Conservation (phyloP, 352 stramenopile genomes). For the Phytophthora foliorum region DNA sequence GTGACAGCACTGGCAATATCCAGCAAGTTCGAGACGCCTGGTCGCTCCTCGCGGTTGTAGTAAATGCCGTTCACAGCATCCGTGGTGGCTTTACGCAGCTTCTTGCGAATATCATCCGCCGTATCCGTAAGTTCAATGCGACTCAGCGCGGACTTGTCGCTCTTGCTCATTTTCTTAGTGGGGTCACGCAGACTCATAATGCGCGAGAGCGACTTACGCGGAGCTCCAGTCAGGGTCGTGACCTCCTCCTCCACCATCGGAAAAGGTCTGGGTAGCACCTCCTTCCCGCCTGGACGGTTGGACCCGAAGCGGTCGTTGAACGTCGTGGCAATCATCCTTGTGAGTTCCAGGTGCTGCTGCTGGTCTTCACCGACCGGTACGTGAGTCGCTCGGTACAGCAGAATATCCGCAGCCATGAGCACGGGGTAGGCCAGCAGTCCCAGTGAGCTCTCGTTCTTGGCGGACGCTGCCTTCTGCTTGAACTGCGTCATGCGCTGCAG, state of each 20-base stretch:
- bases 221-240: slow-evolving; percentile 26
- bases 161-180: slow-evolving; percentile 99
- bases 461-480: slow-evolving; percentile 96
- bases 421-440: slow-evolving; percentile 99
- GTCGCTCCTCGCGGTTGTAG: slow-evolving; percentile 93
- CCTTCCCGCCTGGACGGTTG: slow-evolving; percentile 18
- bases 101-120: slow-evolving; percentile 82
- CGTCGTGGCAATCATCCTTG: slow-evolving; percentile 95
- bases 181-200: slow-evolving; percentile 98
- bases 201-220: slow-evolving; percentile 72
- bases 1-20: slow-evolving; percentile 90
- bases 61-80: slow-evolving; percentile 79
- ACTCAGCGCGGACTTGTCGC: slow-evolving; percentile 89
- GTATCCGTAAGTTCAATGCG: slow-evolving; percentile 96
- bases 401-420: slow-evolving; percentile 99
- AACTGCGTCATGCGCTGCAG: slow-evolving; percentile 99
- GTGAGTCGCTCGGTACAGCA: slow-evolving; percentile 98
- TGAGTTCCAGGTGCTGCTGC: slow-evolving; percentile 99
- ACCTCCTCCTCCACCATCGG: slow-evolving; percentile 55
- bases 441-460: slow-evolving; percentile 85
- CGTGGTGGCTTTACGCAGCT: slow-evolving; percentile 92
- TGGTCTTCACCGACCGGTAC: slow-evolving; percentile 99
- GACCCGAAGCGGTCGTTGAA: slow-evolving; percentile 97
- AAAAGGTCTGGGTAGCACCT: slow-evolving; percentile 72
- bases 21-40: slow-evolving; percentile 97